phyloP scores from a whole-genome alignment of 805 yeast genomes.

The Saccharomycopsis sp. region DNA sequence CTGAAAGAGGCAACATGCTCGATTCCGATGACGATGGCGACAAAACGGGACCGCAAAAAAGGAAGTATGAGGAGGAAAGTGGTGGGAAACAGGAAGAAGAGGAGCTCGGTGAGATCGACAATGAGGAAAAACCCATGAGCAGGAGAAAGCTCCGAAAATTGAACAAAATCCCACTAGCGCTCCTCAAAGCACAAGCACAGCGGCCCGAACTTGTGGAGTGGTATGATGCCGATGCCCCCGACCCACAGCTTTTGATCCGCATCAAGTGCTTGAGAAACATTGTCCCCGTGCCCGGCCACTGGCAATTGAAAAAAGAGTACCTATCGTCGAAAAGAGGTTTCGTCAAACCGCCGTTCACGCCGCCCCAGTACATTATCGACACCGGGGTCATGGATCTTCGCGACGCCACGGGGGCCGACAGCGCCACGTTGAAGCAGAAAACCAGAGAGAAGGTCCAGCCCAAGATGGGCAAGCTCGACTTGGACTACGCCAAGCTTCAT shows the following conservation, averaged over 20 bases:
- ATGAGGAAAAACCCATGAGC: constrained; percentile 26
- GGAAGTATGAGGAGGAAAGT: not conserved
- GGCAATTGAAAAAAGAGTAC: constrained; percentile 75
- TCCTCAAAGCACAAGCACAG: constrained; percentile 49
- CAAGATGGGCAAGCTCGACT: constrained; percentile 73
- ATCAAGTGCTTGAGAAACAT: constrained; percentile 58
- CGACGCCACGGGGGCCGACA: constrained; percentile 42
- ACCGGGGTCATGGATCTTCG: constrained; percentile 90
- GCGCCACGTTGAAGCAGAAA: constrained; percentile 52
- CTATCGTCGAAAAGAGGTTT: constrained; percentile 55
- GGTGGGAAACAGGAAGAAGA: constrained; percentile 18
- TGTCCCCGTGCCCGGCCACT: constrained; percentile 74
- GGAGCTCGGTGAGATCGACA: not conserved
- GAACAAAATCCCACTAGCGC: constrained; percentile 55
- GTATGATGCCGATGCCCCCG: constrained; percentile 78
- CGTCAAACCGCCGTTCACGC: constrained; percentile 61
- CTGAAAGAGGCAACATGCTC: constrained; percentile 17
- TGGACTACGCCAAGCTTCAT: constrained; percentile 73
- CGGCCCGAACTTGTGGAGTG: constrained; percentile 76
- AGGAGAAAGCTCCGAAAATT: constrained; percentile 43
- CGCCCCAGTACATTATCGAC: constrained; percentile 68
- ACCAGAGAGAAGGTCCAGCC: constrained; percentile 85
- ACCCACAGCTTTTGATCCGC: constrained; percentile 57
- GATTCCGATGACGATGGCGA: constrained; percentile 22
- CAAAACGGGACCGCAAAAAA: constrained; percentile 5